Conservation (phyloP, 2,329 filamentous ascomycete genomes). For the Apiospora malaysiana region DNA sequence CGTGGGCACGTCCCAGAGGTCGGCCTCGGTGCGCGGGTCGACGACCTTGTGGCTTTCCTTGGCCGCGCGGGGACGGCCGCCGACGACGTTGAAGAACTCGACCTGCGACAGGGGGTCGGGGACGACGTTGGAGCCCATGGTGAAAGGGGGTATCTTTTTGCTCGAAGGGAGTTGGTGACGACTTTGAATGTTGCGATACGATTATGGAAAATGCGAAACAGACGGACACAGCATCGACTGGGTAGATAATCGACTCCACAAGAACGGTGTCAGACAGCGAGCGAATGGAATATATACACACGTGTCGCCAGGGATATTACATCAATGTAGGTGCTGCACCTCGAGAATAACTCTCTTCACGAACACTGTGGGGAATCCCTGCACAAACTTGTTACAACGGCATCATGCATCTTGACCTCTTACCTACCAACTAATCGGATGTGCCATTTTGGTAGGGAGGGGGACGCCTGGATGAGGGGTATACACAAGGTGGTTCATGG, state of each 20-base stretch:
- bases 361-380: constrained; percentile 5
- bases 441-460: not conserved
- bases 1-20: constrained; percentile 52
- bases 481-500: not conserved
- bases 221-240: not conserved
- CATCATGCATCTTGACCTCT: not conserved
- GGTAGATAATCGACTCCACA: not conserved
- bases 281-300: not conserved
- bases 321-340: not conserved
- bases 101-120: constrained; percentile 18
- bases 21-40: constrained; percentile 52
- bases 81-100: constrained; percentile 52
- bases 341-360: not conserved
- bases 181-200: not conserved
- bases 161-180: not conserved
- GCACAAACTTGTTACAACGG: not conserved
- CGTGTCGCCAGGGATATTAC: not conserved
- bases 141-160: not conserved
- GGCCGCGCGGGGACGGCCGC: constrained; percentile 45
- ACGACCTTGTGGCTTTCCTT: constrained; percentile 42
- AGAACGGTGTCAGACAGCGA: not conserved
- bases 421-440: not conserved
- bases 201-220: not conserved
- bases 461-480: not conserved
- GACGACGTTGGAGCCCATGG: constrained; percentile 1